These are phyloP conservation scores for Bruguiera sexangula DNA, from an alignment of 345 rosid genomes.

Conservation along the genomic window DNA sequence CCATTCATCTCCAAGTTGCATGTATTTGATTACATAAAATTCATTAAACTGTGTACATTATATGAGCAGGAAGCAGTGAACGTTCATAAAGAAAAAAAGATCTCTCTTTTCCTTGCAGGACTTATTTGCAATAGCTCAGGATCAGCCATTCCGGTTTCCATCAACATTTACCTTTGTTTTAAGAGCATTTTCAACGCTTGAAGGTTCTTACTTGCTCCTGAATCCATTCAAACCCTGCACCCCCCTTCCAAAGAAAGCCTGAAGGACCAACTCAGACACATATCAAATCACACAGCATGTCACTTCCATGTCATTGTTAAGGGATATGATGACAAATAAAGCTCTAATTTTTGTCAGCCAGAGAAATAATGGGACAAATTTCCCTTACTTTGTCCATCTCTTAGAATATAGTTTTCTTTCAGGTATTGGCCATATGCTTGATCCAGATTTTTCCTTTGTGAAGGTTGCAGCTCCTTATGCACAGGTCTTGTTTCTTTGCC, in stretches of 20 bases:
- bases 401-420: slow-evolving; percentile 23
- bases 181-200: slow-evolving; percentile 91
- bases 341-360: not conserved
- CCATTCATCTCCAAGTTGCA: not conserved
- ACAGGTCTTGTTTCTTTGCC: slow-evolving; percentile 46
- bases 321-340: not conserved
- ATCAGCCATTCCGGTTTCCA: slow-evolving; percentile 93
- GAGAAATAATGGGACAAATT: not conserved
- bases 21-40: no score
- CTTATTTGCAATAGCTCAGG: slow-evolving; percentile 87
- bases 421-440: slow-evolving; percentile 86
- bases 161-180: slow-evolving; percentile 84
- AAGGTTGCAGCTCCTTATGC: slow-evolving; percentile 94
- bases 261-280: no score
- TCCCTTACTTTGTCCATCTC: slow-evolving; percentile 1
- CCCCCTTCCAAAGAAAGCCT: not conserved
- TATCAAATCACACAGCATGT: no score
- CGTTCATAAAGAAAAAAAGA: not conserved
- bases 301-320: not conserved
- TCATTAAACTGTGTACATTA: no score
- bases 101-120: slow-evolving; percentile 45
- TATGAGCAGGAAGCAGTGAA: no score
- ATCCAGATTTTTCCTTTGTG: slow-evolving; percentile 78
- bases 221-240: not conserved
- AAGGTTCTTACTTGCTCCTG: slow-evolving; percentile 46